Conservation (phyloP, 2,329 filamentous ascomycete genomes). For the Xylaria sp. region DNA sequence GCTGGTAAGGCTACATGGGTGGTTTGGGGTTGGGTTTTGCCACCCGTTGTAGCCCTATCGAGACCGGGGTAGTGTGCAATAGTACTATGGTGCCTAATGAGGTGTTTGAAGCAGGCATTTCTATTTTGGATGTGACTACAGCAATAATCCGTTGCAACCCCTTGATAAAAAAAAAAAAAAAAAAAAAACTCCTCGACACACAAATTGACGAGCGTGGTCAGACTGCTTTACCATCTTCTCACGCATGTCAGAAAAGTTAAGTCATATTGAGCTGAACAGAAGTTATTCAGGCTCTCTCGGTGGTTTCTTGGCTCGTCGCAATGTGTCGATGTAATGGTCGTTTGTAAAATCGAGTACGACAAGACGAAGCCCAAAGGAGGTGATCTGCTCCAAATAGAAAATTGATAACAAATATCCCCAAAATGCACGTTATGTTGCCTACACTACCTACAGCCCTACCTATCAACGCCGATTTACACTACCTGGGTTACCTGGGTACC, state of each 20-base stretch:
- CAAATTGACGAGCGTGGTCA: slow-evolving; percentile 4
- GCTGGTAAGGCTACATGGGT: slow-evolving; percentile 27
- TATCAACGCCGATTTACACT: neutral
- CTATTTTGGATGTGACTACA: slow-evolving; percentile 17
- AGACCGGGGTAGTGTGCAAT: slow-evolving; percentile 32
- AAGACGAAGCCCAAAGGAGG: too few relatives aligned
- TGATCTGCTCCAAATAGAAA: too few relatives aligned
- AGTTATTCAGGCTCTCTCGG: neutral
- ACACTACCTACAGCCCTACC: too few relatives aligned
- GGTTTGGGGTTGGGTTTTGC: slow-evolving; percentile 16
- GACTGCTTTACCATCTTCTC: slow-evolving; percentile 16
- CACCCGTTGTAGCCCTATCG: slow-evolving; percentile 19
- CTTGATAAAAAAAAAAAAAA: slow-evolving; percentile 7
- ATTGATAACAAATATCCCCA: slow-evolving; percentile 15
- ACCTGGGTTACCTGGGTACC: too few relatives aligned
- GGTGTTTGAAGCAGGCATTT: slow-evolving; percentile 26
- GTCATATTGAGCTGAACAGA: slow-evolving; percentile 21
- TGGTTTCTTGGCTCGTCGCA: neutral
- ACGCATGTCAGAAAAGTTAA: slow-evolving; percentile 7
- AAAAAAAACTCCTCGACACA: too few relatives aligned
- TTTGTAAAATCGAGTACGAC: slow-evolving; percentile 2
- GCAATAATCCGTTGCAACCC: neutral
- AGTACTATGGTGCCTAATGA: slow-evolving; percentile 32
- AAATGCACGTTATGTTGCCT: too few relatives aligned
- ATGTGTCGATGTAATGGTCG: neutral